Base-by-base conservation (phyloP, 257 asterid genomes). In the Asclepias syriaca region DNA sequence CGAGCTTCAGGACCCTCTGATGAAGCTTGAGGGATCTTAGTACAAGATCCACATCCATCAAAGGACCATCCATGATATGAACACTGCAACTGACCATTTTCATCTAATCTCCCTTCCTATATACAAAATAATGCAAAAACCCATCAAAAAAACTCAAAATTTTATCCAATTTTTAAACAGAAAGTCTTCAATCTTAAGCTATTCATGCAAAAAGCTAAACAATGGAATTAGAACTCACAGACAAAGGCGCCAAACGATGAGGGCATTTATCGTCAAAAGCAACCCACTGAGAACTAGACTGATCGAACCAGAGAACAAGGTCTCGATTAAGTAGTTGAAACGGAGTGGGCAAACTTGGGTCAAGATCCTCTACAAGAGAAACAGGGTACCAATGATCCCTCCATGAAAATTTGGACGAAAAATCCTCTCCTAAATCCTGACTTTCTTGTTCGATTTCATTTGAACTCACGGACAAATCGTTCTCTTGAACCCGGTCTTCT, bases 31-130 rank as follows among this genome's bases (percentile, higher is more conserved):
- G 99, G 99, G 55, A 95, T 95, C 78, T 83, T 77, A 32, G 90
- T 84, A 81, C 99, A 95, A 21, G 99, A 88, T 18, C 99, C 99
- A 59, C 87, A 85, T 68, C 99, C 99, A 72, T 86, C 87, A 77
- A 95, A 95, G 13, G 99, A 95, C 99, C 98, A 95, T 9, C 99
- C 98, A 49, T 95, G 99, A 60, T 95, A 95, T 6, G 99, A 95
- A 72, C 99, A 92, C 91, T 95, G 99, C 85, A 95, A 88, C 73
- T 92, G 87, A 75, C 99, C 98, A 60, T 95, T 95, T 79, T 95
- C 99, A 72, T 92, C 99, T 80, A 95, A 75, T 74, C 99, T 92
- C 65, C 99, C 99, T 79, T 95, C 99, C 97, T 92, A 78, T 66
- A 85, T 68, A 69, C 72, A 50, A 50, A 78, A 66, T 24, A 24